These are phyloP conservation scores for Termitomyces sp. DNA, from an alignment of 768 basidiomycete species.

Conservation along the genomic window DNA sequence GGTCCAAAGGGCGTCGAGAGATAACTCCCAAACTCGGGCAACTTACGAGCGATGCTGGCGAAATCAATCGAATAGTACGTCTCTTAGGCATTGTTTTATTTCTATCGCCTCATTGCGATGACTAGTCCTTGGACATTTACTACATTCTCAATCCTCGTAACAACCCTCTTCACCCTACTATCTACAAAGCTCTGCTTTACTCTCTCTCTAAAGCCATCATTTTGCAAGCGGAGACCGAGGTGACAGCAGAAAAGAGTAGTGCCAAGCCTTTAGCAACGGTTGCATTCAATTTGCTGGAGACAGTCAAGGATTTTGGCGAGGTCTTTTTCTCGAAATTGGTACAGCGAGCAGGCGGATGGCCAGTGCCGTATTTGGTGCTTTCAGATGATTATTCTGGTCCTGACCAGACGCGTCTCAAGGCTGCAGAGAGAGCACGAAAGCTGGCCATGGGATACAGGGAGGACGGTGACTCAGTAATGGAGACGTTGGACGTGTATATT, in stretches of 20 bases:
- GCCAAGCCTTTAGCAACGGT: constrained; percentile 81
- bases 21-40: constrained; percentile 88
- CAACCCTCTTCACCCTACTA: constrained; percentile 25
- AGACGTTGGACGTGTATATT: constrained; percentile 55
- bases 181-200: constrained; percentile 76
- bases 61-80: constrained; percentile 63
- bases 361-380: constrained; percentile 62
- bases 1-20: constrained; percentile 64
- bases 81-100: constrained; percentile 5
- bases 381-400: constrained; percentile 40
- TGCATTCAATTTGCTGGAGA: constrained; percentile 61
- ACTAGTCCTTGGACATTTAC: constrained; percentile 33
- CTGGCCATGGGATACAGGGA: constrained; percentile 59
- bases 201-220: constrained; percentile 87
- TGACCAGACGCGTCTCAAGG: constrained; percentile 36
- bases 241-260: constrained; percentile 79
- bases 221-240: constrained; percentile 90
- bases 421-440: constrained; percentile 26
- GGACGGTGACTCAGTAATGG: constrained; percentile 36
- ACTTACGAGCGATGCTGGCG: constrained; percentile 61
- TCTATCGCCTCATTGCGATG: neutral
- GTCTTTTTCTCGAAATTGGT: constrained; percentile 82
- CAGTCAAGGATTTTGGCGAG: constrained; percentile 52
- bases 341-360: constrained; percentile 87
- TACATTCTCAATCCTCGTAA: constrained; percentile 26